Conservation (phyloP, 2,329 filamentous ascomycete genomes). For the Diplodia mutila region DNA sequence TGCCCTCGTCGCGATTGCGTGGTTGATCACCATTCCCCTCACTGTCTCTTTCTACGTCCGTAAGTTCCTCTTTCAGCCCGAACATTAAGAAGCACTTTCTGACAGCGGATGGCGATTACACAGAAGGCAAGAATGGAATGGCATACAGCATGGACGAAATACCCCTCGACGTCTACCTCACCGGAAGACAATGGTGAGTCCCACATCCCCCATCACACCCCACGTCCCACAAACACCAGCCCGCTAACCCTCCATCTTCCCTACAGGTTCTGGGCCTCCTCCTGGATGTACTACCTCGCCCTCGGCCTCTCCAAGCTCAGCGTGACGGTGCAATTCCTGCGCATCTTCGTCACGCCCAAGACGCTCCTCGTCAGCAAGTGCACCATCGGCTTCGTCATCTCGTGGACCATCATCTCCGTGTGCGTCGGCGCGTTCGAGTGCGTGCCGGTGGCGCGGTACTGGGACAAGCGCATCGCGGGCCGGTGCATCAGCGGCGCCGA, state of each 20-base stretch:
- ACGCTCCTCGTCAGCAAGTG: conserved; percentile 29
- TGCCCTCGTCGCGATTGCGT: conserved; percentile 6
- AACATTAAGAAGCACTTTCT: no score
- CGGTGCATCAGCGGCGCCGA: conserved; percentile 32
- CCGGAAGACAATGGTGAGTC: not conserved
- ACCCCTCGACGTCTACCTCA: not conserved
- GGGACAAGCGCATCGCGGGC: conserved; percentile 35
- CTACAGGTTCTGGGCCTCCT: conserved; percentile 37
- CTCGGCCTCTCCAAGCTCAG: conserved; percentile 33
- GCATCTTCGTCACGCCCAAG: conserved; percentile 30
- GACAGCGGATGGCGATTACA: not conserved
- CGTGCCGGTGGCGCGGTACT: conserved; percentile 40
- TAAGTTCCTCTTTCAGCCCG: not conserved
- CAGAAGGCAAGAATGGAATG: conserved; percentile 39
- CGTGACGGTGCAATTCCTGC: conserved; percentile 32
- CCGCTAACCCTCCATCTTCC: not conserved
- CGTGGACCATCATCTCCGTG: conserved; percentile 30
- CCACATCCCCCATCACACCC: no score
- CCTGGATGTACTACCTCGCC: conserved; percentile 40
- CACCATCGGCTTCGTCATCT: conserved; percentile 20
- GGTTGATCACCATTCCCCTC: conserved; percentile 7
- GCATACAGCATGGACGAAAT: conserved; percentile 31
- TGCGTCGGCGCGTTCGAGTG: conserved; percentile 43
- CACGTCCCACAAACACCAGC: no score
- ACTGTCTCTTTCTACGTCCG: conserved; percentile 17